Evolutionary conservation across 2,329 filamentous ascomycete species (phyloP).

Genomic region (Clarireedia sp.): DNA sequence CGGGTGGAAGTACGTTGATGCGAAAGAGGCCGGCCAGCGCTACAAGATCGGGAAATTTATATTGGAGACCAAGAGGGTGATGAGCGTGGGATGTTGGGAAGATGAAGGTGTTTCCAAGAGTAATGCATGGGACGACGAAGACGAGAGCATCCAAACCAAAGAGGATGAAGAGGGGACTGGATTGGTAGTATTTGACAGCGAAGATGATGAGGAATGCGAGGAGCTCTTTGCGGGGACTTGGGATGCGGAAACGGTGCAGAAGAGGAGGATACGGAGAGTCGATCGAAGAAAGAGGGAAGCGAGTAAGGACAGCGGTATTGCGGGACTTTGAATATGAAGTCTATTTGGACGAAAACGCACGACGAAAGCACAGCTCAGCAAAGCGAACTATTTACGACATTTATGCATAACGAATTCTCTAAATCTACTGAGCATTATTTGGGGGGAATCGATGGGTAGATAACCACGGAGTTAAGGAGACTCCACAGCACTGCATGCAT

Average conservation of each 20-base stretch:
- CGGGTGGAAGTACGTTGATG: conserved; percentile 63
- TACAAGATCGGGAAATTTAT: conserved; percentile 67
- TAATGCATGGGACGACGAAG: conserved; percentile 1
- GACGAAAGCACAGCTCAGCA: no score
- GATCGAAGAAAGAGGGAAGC: conserved; percentile 5
- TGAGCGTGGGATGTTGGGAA: conserved; percentile 47
- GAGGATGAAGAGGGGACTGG: conserved; percentile 47
- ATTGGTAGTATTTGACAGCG: conserved; percentile 36
- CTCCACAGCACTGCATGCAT: no score
- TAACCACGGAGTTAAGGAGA: no score
- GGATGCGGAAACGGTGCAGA: conserved; percentile 39
- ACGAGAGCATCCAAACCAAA: conserved; percentile 4
- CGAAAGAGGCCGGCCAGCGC: conserved; percentile 48
- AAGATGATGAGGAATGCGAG: conserved; percentile 55
- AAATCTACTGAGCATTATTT: no score
- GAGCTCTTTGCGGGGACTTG: conserved; percentile 56
- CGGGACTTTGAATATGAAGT: neutral
- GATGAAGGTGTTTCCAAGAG: conserved; percentile 27
- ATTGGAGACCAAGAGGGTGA: conserved; percentile 51
- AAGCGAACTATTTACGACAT: no score
- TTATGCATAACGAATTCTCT: no score
- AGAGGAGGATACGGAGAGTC: conserved; percentile 22
- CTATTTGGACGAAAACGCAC: no score
- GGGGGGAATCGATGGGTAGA: no score
- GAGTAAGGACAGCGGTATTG: conserved; percentile 4